Base-by-base conservation (phyloP, 768 basidiomycete genomes). In the Lactarius deliciosus region DNA sequence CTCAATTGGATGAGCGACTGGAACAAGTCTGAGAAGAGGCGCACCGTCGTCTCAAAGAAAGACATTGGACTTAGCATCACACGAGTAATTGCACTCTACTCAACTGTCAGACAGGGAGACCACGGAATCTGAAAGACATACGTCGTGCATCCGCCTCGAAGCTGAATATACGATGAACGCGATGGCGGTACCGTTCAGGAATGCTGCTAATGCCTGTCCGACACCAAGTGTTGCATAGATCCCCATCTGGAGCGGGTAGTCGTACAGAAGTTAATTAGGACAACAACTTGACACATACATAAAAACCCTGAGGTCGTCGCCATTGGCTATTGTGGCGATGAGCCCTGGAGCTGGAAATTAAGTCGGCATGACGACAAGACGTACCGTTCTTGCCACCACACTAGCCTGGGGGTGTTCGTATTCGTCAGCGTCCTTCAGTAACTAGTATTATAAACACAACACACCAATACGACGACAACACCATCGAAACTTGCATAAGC, bases 31-130 rank as follows among this genome's bases (percentile, higher is more conserved):
- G 13, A 38, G 47, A 53, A 18, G 20, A 53, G 41, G 72, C 80
- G 71, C 72, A 88, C 87, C 6, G 90, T 92, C 1, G 88, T 94
- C 73, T 96, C 94, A 73, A 94, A 96, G 79, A 94, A 95, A 8
- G 86, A 86, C 88, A 92, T 94, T 0, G 94, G 93, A 0, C 92
- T 91, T 74, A 87, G 85, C 83, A 96, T 84, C 57, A 94, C 83
- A 22, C 88, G 84, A 8, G 79, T 76, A 63, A 91, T 83, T 5
- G 91, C 86, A 66, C 76, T 77, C 86, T 88, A 70, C 64, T 25
- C 10, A 20, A 13, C n/a, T 13, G 56, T 43, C 53, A 25, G 32
- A 57, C n/a, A 47, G 3, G 3, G n/a, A n/a, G 7, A 43, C 10
- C 7, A 8, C 0, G 13, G 47, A 28, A 20, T 40, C 13, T 15